phyloP scores from a whole-genome alignment of 2,329 filamentous ascomycete species.

The Botrytis sinoallii region DNA sequence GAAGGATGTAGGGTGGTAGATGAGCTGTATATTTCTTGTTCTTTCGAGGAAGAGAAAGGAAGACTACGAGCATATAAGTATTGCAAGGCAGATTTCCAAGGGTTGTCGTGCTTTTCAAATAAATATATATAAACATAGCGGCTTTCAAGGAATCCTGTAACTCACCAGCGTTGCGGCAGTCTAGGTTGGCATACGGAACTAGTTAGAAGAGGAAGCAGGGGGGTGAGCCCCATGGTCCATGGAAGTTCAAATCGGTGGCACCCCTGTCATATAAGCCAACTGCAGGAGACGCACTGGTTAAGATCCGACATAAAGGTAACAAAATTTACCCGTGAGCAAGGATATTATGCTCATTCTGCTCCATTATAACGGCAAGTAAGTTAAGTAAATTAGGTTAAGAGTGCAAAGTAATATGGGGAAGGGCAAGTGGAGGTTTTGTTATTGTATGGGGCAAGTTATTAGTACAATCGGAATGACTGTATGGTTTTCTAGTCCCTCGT shows the following conservation, averaged over 20 bases:
- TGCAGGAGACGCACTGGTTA: conserved; percentile 18
- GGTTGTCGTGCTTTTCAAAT: conserved; percentile 14
- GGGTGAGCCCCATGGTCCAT: conserved; percentile 14
- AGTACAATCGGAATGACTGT: neutral
- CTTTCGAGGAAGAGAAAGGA: conserved; percentile 11
- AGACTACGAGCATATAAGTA: conserved; percentile 18
- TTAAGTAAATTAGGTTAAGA: neutral
- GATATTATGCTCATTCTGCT: neutral
- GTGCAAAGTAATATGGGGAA: conserved; percentile 12
- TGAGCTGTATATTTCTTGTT: conserved; percentile 9
- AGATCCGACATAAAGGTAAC: conserved; percentile 17
- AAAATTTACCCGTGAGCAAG: neutral
- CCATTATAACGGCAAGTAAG: neutral
- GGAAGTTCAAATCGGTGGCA: conserved; percentile 8
- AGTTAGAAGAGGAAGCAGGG: conserved; percentile 3
- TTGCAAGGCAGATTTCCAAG: conserved; percentile 18
- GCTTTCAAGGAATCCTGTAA: conserved; percentile 9
- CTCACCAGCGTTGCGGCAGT: conserved; percentile 18
- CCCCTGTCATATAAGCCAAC: conserved; percentile 18
- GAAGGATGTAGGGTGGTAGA: conserved; percentile 15
- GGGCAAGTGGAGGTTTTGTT: neutral
- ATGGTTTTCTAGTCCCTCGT: neutral
- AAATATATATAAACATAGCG: conserved; percentile 19
- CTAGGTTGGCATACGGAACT: conserved; percentile 2
- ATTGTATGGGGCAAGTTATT: neutral